Percentiles rank a stretch among this genome's conserved stretches.
Evolutionary conservation across 2,329 filamentous ascomycete genomes (phyloP).

Genomic region (Nakataea oryzae): DNA sequence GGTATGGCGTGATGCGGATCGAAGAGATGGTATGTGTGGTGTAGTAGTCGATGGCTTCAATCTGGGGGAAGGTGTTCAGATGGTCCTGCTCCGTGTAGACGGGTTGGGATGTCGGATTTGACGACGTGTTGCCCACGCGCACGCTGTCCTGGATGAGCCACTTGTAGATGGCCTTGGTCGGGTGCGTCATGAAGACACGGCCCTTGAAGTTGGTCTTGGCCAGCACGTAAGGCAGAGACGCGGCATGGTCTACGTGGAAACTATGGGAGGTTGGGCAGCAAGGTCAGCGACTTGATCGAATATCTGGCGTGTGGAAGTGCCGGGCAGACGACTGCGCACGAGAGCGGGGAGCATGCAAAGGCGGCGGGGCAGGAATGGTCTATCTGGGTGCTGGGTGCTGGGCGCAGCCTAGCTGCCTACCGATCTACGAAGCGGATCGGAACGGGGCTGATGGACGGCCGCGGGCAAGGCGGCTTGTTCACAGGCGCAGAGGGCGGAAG

Average conservation of each 20-base stretch:
- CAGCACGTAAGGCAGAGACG: slow-evolving; percentile 92
- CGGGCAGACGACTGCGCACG: not conserved
- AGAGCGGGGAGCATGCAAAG: not conserved
- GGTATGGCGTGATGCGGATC: slow-evolving; percentile 93
- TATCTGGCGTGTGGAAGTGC: too few species aligned
- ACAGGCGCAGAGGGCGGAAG: slow-evolving; percentile 5
- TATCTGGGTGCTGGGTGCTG: not conserved
- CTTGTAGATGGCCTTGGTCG: slow-evolving; percentile 98
- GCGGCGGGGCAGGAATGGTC: not conserved
- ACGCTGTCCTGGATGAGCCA: slow-evolving; percentile 98
- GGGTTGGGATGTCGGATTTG: slow-evolving; percentile 55
- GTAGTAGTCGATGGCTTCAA: slow-evolving; percentile 96
- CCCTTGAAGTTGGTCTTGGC: slow-evolving; percentile 97
- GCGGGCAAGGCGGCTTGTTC: not conserved
- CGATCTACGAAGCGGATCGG: not conserved
- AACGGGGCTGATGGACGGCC: not conserved
- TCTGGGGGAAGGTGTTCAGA: slow-evolving; percentile 82
- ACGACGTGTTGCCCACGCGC: slow-evolving; percentile 66
- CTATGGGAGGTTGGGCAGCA: slow-evolving; percentile 33
- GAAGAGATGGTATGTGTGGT: slow-evolving; percentile 96
- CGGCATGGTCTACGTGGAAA: slow-evolving; percentile 98
- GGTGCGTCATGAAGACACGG: slow-evolving; percentile 97
- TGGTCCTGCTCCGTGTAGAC: slow-evolving; percentile 96
- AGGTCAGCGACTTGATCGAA: slow-evolving; percentile 6
- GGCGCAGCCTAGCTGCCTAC: slow-evolving; percentile 2